Conservation (phyloP, 108 stramenopile genomes). For the Phaeodactylum tricornutum region DNA sequence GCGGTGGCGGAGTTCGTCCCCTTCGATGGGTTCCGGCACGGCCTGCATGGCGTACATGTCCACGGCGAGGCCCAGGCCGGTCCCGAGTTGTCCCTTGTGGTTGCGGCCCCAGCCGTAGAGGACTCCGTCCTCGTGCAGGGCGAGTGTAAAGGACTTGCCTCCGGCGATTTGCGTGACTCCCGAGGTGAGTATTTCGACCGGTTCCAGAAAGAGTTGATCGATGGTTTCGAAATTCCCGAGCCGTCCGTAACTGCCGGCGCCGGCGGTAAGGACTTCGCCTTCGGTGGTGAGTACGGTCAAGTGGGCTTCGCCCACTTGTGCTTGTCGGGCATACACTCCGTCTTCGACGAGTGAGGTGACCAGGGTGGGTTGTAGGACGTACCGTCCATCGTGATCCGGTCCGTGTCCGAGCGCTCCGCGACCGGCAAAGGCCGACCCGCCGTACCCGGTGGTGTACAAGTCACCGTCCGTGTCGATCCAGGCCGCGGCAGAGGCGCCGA, state of each 20-base stretch:
- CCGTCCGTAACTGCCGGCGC: conserved; percentile 64
- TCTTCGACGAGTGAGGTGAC: conserved; percentile 71
- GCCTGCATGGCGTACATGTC: conserved; percentile 85
- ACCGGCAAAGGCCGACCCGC: conserved; percentile 48
- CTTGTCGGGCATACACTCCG: conserved; percentile 58
- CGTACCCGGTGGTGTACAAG: conserved; percentile 69
- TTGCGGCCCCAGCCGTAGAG: conserved; percentile 81
- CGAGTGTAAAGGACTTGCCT: conserved; percentile 71
- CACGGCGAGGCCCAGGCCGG: conserved; percentile 70
- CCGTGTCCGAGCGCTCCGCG: conserved; percentile 73
- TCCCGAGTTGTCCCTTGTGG: conserved; percentile 81
- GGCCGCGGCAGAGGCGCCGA: conserved; percentile 54
- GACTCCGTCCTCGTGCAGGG: conserved; percentile 50
- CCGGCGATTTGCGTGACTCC: conserved; percentile 47
- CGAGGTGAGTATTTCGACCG: conserved; percentile 59
- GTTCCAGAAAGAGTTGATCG: conserved; percentile 73
- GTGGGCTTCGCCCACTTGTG: conserved; percentile 60
- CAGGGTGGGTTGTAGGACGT: conserved; percentile 33
- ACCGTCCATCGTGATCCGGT: not conserved
- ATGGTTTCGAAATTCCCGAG: conserved; percentile 71
- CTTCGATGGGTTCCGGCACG: conserved; percentile 59
- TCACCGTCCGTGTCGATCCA: conserved; percentile 51
- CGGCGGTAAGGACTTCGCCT: conserved; percentile 75
- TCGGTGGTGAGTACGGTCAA: conserved; percentile 78
- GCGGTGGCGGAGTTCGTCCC: conserved; percentile 48